A percentile compares a stretch with the other conserved stretches of the same genome.
These are phyloP conservation scores for Chrysopogon serrulatus DNA, from an alignment of 176 grass and related monocot genomes.

Conservation along the genomic window DNA sequence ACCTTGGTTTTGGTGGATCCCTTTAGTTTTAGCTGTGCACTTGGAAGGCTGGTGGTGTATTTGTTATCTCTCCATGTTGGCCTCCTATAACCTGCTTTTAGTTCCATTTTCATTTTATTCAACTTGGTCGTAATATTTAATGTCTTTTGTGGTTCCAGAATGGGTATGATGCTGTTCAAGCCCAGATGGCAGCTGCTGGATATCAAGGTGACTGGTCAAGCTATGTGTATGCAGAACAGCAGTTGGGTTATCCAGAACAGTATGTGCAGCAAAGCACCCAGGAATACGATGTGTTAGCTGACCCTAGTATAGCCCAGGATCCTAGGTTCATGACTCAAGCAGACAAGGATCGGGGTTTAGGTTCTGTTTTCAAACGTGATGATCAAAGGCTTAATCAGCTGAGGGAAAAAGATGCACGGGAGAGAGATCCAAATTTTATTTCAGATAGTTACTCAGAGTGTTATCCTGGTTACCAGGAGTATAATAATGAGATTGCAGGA, in stretches of 20 bases:
- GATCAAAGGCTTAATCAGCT: slow-evolving; percentile 84
- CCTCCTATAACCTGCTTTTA: not conserved
- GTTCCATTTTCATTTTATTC: not conserved
- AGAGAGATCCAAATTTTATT: slow-evolving; percentile 93
- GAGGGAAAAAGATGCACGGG: slow-evolving; percentile 76
- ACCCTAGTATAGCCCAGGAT: slow-evolving; percentile 46
- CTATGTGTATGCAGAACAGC: slow-evolving; percentile 69
- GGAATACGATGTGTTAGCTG: slow-evolving; percentile 60
- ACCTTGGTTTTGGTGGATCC: not conserved
- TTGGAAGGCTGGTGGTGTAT: not conserved
- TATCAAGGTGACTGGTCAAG: slow-evolving; percentile 80
- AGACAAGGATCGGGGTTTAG: slow-evolving; percentile 79
- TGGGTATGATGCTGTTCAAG: slow-evolving; percentile 80
- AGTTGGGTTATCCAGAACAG: slow-evolving; percentile 71
- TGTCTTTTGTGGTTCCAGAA: no score
- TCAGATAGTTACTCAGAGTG: slow-evolving; percentile 99
- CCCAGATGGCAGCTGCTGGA: slow-evolving; percentile 71
- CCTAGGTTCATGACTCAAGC: slow-evolving; percentile 69
- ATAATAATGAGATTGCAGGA: slow-evolving; percentile 72
- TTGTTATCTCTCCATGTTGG: not conserved
- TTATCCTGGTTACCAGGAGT: slow-evolving; percentile 98
- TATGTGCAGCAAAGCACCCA: slow-evolving; percentile 66
- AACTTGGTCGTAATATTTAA: not conserved
- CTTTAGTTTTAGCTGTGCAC: not conserved
- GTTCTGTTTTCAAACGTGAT: slow-evolving; percentile 96